Evolutionary conservation across 768 basidiomycete genomes (phyloP).

Genomic region (Lentinus brumalis): DNA sequence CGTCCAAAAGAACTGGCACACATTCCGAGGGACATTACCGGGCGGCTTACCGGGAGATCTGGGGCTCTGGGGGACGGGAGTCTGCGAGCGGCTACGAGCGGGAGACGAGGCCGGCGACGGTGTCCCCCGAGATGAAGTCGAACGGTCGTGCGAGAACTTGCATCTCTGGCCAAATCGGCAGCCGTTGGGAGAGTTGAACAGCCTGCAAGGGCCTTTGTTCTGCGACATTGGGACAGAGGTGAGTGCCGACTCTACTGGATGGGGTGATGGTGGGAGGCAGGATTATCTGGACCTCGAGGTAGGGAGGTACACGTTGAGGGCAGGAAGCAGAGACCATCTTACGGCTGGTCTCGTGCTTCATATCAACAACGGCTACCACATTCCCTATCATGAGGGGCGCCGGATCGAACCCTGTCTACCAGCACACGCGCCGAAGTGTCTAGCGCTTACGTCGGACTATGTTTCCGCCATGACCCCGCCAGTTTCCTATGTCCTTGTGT

Average conservation of each 20-base stretch:
- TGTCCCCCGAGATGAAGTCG: neutral
- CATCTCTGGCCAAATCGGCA: conserved; percentile 16
- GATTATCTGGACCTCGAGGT: conserved; percentile 10
- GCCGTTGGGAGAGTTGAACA: neutral
- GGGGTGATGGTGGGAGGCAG: conserved; percentile 6
- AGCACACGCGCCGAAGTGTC: neutral
- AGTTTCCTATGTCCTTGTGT: no score
- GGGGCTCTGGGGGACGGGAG: neutral
- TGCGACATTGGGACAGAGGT: conserved; percentile 2
- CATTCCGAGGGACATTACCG: conserved; percentile 22
- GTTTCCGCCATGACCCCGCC: no score
- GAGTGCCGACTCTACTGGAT: no score
- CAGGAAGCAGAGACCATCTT: conserved; percentile 7
- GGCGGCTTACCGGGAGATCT: neutral
- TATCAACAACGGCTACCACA: conserved; percentile 12
- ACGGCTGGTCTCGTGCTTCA: conserved; percentile 7
- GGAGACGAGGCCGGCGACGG: conserved; percentile 4
- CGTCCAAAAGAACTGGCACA: conserved; percentile 32
- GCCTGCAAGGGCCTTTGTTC: neutral
- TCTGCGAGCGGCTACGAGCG: conserved; percentile 3
- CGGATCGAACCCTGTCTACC: conserved; percentile 14
- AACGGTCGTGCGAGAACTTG: conserved; percentile 13
- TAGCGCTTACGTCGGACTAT: conserved; percentile 2
- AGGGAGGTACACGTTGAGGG: conserved; percentile 11
- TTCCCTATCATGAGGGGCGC: conserved; percentile 10